Evolutionary conservation across 495 filamentous ascomycete genomes (phyloP), one percentile per base, ranked within the genome.

Genomic region (Neurospora tetrasperma): DNA sequence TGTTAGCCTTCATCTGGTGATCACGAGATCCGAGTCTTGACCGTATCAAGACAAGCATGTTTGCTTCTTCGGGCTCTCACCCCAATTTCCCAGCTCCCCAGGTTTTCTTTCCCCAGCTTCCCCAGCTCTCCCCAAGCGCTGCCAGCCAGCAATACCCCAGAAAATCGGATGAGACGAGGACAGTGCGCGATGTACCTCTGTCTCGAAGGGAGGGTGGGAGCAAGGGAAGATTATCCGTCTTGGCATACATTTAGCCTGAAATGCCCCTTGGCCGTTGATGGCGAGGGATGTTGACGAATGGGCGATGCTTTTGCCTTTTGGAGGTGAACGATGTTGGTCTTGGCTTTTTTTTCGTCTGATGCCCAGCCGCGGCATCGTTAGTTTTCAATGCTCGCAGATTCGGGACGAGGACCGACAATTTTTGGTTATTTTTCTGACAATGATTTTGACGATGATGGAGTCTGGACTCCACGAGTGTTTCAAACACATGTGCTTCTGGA

Each of bases 181-280:
- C 48, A 38, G 27, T 66, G 9, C 23, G 31, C 54, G 14, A 66
- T 66, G 54, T 66, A 66, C 54, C 38, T 48, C 16, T 11, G 48
- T 59, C 2, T 14, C 44, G n/a, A 72, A 70, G 31, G 71, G 44
- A 69, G 20, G 48, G 48, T 59, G 48, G 48, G 11, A 71, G 69
- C 44, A 62, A 70, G 43, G 38, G n/a, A 18, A 66, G 10, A 72
- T 77, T 74, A 77, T 71, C 77, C 77, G 77, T 71, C 77, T 78
- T 78, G 75, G 77, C 77, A 12, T 9, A 27, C 69, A 73, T 75
- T 77, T 75, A 77, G 77, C 72, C 77, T 77, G 74, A 77, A 77
- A 16, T 42, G 9, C 12, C 40, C 71, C 42, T 71, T 74, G 72
- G 20, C 3, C 9, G 62, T 71, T 42, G 3, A 38, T 40, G 46